These are phyloP conservation scores for Tetracladium marchalianum DNA, from an alignment of 495 filamentous ascomycete genomes.

Conservation along the genomic window DNA sequence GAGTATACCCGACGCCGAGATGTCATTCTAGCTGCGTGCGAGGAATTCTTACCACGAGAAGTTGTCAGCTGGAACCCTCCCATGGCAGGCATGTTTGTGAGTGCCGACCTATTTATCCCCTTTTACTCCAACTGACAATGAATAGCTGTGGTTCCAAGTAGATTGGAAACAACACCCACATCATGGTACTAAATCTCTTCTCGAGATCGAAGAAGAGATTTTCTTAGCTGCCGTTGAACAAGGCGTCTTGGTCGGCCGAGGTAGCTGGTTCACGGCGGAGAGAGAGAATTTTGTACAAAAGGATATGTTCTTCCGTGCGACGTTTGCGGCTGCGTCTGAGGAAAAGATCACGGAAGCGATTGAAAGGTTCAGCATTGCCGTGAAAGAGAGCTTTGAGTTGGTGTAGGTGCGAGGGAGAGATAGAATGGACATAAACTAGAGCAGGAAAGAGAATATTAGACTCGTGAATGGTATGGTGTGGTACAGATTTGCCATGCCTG, in stretches of 20 bases:
- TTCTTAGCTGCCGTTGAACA: constrained; percentile 62
- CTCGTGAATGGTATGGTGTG: too few relatives aligned
- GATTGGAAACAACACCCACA: constrained; percentile 59
- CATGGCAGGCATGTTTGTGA: constrained; percentile 92
- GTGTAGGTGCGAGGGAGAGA: too few relatives aligned
- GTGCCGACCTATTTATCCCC: constrained; percentile 22
- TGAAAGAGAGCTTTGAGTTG: constrained; percentile 35
- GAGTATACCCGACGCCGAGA: constrained; percentile 76
- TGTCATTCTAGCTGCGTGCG: constrained; percentile 71
- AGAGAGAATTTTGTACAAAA: constrained; percentile 33
- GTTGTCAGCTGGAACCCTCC: constrained; percentile 78
- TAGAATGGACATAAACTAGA: too few relatives aligned
- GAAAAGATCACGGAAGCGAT: constrained; percentile 75
- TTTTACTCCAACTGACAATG: neutral
- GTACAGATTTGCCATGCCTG: too few relatives aligned
- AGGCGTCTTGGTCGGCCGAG: constrained; percentile 66
- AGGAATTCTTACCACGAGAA: constrained; percentile 63
- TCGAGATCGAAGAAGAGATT: constrained; percentile 75
- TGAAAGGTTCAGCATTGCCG: constrained; percentile 57
- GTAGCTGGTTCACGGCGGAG: constrained; percentile 80
- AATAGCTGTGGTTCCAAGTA: constrained; percentile 73
- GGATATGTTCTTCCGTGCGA: constrained; percentile 76
- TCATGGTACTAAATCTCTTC: constrained; percentile 42
- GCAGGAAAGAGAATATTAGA: too few relatives aligned
- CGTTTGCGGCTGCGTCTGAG: constrained; percentile 69